Evolutionary conservation across 345 rosid species (phyloP), one percentile per base, ranked within the genome.

Genomic region (Sisymbrium irio): DNA sequence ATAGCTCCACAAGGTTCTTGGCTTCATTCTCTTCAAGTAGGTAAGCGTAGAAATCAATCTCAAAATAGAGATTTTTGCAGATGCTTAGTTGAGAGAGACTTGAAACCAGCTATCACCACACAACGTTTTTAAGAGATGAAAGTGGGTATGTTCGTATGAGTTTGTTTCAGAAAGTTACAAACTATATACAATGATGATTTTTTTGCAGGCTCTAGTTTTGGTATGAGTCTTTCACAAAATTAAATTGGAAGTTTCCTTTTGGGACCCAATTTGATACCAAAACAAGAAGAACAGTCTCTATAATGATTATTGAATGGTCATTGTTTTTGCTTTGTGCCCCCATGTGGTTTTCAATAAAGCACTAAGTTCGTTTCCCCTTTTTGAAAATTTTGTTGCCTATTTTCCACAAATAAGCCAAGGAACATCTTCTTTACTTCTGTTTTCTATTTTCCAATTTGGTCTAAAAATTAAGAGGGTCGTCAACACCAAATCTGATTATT

Each of bases 211-310:
- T 67, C 45, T 22, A 51, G 46, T 67, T 60, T 72, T 60, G 69
- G 69, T 50, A 42, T 20, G 63, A 36, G 9, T 46, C 49, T 44
- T 51, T 40, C 19, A 30, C 47, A 20, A 51, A 60, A 49, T 22
- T 32, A 60, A 60, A n/a, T 40, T 59, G 63, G 63, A 75, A 75
- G 78, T 60, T 50, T 67, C 40, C 8, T 8, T 65, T 22, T 9
- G 74, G 78, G 73, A 60, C 78, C 78, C 74, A 13, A 0, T 75
- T 60, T 75, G 73, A 67, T 75, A 53, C 74, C 63, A 75, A 67
- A 67, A 67, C 74, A 67, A 75, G 62, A 39, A 7, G 78, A 75
- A 67, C 4, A 20, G 78, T 67, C 47, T 60, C 35, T 60, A 18
- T 61, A 41, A 67, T 75, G 47, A 67, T 75, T 51, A 60, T 30